phyloP scores from a whole-genome alignment of 495 filamentous ascomycete species.

The Xylaria flabelliformis region DNA sequence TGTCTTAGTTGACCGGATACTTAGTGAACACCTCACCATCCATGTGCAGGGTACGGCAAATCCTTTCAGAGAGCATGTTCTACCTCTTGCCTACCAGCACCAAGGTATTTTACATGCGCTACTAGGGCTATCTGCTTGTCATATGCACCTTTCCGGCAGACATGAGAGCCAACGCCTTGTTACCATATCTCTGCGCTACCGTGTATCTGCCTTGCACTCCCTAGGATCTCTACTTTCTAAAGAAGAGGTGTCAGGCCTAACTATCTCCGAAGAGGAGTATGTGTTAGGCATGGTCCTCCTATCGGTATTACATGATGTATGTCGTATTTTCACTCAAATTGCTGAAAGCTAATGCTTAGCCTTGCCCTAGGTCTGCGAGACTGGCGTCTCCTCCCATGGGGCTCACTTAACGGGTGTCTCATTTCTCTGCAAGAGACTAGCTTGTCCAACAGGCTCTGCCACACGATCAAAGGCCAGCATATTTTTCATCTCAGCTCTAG shows the following conservation, averaged over 20 bases:
- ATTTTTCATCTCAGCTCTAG: neutral
- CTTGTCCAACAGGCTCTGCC: neutral
- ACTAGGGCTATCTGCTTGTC: conserved; percentile 1
- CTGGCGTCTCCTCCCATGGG: neutral
- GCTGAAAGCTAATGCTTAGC: neutral
- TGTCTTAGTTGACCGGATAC: conserved; percentile 2
- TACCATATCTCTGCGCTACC: neutral
- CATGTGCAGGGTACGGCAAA: neutral
- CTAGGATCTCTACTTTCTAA: neutral
- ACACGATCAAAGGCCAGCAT: conserved; percentile 1
- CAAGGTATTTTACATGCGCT: neutral
- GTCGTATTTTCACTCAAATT: neutral
- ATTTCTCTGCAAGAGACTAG: conserved; percentile 7
- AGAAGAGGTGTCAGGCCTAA: neutral
- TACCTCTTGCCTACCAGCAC: neutral
- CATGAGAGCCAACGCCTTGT: neutral
- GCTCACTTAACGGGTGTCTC: conserved; percentile 1
- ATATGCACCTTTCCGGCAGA: neutral
- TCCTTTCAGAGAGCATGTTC: conserved; percentile 5
- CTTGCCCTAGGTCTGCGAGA: neutral
- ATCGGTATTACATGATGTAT: neutral
- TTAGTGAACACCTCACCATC: conserved; percentile 3
- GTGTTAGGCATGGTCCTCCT: conserved; percentile 1
- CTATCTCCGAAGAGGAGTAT: neutral
- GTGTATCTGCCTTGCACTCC: neutral